Evolutionary conservation across 78 protist species (phyloP), one percentile per base, ranked within the genome.

Genomic region (Dictyostelium firmibasis): DNA sequence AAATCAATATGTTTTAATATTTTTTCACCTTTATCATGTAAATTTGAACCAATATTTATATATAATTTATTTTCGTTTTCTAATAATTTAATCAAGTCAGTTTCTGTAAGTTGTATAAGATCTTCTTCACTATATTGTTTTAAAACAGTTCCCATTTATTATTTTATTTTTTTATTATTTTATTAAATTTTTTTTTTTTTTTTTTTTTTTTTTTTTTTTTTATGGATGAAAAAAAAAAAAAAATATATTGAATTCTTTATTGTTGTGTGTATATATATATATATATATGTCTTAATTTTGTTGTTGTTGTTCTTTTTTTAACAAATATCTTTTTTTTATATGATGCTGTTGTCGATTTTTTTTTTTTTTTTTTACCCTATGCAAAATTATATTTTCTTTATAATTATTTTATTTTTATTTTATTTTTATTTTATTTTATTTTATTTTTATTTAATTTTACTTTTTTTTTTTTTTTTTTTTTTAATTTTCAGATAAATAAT

Each of bases 11-110:
- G 50, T 4, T 70, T 85, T 74, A 74, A 25, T 23, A 85, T 50
- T 77, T 85, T 85, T 50, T 38, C 92, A 20, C 92, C 92, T 50
- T 74, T 74, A n/a, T 85, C 92, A 13, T 25, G 36, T 85, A 85
- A 57, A 85, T 85, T 85, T 16, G 92, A 38, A 20, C 92, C 92
- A 3, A 85, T n/a, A 8, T 72, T 25, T 16, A 18, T 44, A 33
- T 33, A 85, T 31, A 85, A 16, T 43, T 72, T 85, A 35, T 70
- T 44, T 47, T 85, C 41, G 57, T 47, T 85, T 50, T 74, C 53
- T 33, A 85, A 53, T 74, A 79, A 47, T 44, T 4, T 25, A 27
- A 9, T 44, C 47, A 79, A 79, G 11, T 79, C 84, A 1, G 14
- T 9, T 44, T 79, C 70, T 10, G 36, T 27, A 43, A 79, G 23